phyloP scores from a whole-genome alignment of 2,329 filamentous ascomycete species.

The Fusarium torulosum region DNA sequence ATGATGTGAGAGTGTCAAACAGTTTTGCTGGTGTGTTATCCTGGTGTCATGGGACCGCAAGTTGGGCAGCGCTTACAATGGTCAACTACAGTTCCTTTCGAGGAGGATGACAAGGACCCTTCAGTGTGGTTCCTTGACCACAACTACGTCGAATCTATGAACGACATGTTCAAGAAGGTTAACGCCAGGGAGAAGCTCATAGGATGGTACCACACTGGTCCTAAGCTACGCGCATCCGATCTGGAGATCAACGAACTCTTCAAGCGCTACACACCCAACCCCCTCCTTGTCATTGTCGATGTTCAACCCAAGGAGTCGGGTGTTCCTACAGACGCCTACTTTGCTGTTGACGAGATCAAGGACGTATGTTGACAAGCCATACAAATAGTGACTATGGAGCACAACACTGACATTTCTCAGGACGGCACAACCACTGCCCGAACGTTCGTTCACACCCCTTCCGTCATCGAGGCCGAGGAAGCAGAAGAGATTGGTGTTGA shows the following conservation, averaged over 20 bases:
- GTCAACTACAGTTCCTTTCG: constrained; percentile 82
- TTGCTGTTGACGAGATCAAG: constrained; percentile 99
- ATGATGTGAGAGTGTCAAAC: constrained; percentile 97
- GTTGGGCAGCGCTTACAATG: constrained; percentile 31
- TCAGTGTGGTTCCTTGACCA: constrained; percentile 99
- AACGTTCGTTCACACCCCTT: constrained; percentile 98
- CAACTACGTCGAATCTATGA: constrained; percentile 99
- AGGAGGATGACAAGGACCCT: constrained; percentile 98
- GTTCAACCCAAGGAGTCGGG: constrained; percentile 98
- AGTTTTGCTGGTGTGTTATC: constrained; percentile 86
- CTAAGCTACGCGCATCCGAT: constrained; percentile 95
- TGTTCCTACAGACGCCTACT: constrained; percentile 98
- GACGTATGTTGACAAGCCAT: constrained; percentile 73
- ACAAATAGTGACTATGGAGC: neutral
- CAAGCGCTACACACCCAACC: constrained; percentile 98
- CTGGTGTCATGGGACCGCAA: constrained; percentile 14
- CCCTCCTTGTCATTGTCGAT: constrained; percentile 96
- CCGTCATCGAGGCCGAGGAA: constrained; percentile 98
- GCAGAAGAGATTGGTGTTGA: constrained; percentile 99
- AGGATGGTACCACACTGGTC: constrained; percentile 99
- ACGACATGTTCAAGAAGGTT: constrained; percentile 99
- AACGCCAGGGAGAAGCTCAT: constrained; percentile 99
- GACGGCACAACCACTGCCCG: constrained; percentile 96
- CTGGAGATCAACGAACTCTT: constrained; percentile 99
- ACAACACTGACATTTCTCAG: constrained; percentile 60